These are phyloP conservation scores for Cyamopsis tetragonoloba DNA, from an alignment of 306 rosid genomes.

Conservation along the genomic window DNA sequence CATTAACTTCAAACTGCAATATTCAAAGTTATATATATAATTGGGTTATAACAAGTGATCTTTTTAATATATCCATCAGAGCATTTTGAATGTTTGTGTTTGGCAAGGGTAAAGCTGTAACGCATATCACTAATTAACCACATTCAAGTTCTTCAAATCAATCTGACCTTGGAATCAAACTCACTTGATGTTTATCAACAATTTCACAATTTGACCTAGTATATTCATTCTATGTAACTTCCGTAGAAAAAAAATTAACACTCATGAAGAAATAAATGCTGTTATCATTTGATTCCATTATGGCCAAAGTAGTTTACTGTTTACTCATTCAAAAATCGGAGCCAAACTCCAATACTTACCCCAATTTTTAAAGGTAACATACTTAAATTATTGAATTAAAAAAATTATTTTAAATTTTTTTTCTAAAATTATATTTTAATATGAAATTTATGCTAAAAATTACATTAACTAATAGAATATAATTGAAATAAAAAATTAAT, in stretches of 20 bases:
- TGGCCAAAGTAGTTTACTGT: neutral
- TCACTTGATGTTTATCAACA: too few species aligned
- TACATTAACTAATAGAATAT: too few species aligned
- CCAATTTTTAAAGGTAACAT: constrained; percentile 30
- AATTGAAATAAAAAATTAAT: too few species aligned
- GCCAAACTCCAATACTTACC: constrained; percentile 46
- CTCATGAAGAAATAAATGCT: too few species aligned
- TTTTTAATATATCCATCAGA: neutral
- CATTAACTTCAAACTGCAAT: constrained; percentile 52
- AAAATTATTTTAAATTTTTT: neutral
- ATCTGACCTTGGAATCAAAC: constrained; percentile 74
- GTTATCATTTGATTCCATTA: too few species aligned
- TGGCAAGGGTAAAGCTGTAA: neutral
- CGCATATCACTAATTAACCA: neutral
- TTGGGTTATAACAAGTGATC: neutral
- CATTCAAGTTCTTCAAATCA: neutral
- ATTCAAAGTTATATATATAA: neutral
- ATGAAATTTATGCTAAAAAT: too few species aligned
- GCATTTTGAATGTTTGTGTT: neutral
- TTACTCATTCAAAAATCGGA: neutral
- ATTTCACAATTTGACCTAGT: neutral
- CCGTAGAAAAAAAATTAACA: neutral
- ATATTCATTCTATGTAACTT: neutral
- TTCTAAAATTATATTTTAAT: too few species aligned
- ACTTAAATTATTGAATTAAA: neutral